A percentile compares a stretch with the other conserved stretches of the same genome.
These are phyloP conservation scores for Irpex sp. DNA, from an alignment of 1,284 basidiomycete species.

Conservation along the genomic window DNA sequence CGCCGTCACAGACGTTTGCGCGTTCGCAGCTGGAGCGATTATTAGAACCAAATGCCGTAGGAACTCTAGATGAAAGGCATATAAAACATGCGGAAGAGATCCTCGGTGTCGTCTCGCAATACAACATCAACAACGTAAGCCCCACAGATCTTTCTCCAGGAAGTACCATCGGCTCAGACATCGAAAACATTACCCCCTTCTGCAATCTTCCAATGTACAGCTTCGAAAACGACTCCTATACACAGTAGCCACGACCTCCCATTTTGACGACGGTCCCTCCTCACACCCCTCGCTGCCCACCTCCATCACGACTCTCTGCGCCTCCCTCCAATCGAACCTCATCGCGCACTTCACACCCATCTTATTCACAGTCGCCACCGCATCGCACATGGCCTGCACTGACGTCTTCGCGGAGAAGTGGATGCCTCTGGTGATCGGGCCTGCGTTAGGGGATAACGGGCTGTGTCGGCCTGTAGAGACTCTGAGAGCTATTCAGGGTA, in stretches of 20 bases:
- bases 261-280: slow-evolving; percentile 39
- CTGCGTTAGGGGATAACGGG: slow-evolving; percentile 60
- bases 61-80: slow-evolving; percentile 3
- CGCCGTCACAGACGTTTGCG: slow-evolving; percentile 43
- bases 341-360: slow-evolving; percentile 67
- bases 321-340: slow-evolving; percentile 31
- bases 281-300: slow-evolving; percentile 19
- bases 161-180: background rate
- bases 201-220: slow-evolving; percentile 28
- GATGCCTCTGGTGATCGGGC: slow-evolving; percentile 64
- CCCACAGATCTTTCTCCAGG: background rate
- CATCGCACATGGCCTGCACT: slow-evolving; percentile 69
- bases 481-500: slow-evolving; percentile 49
- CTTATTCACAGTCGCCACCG: slow-evolving; percentile 63
- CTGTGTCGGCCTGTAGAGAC: slow-evolving; percentile 59
- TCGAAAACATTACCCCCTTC: background rate
- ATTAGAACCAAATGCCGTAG: slow-evolving; percentile 33
- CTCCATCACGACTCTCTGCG: slow-evolving; percentile 23
- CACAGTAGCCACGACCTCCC: slow-evolving; percentile 50
- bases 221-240: slow-evolving; percentile 60
- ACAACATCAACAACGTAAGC: slow-evolving; percentile 43
- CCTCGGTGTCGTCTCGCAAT: slow-evolving; percentile 42
- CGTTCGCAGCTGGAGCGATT: slow-evolving; percentile 36
- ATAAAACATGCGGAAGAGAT: slow-evolving; percentile 43
- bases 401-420: slow-evolving; percentile 65